These are phyloP conservation scores for Arachnomyces sp. DNA, from an alignment of 2,329 filamentous ascomycete species.

Conservation along the genomic window DNA sequence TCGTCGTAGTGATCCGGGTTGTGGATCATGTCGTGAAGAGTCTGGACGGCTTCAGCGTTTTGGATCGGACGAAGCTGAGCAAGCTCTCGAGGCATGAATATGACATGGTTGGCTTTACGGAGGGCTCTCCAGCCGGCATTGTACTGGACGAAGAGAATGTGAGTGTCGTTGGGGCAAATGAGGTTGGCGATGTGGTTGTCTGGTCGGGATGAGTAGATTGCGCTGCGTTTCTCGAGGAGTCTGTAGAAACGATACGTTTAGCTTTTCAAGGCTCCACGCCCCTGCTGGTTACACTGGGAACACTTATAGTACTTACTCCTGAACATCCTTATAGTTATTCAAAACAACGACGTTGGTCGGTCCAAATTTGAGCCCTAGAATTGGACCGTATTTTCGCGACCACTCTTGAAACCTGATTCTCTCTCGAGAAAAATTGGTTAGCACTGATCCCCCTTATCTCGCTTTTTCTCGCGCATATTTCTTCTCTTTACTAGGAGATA, in stretches of 20 bases:
- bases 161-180: background rate
- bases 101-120: conserved; percentile 3
- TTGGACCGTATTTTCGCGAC: conserved; percentile 45
- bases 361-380: conserved; percentile 47
- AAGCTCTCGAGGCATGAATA: conserved; percentile 6
- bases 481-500: too few species aligned
- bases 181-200: conserved; percentile 35
- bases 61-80: conserved; percentile 12
- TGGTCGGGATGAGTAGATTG: conserved; percentile 44
- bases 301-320: conserved; percentile 26
- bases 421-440: conserved; percentile 17
- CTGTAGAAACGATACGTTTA: background rate
- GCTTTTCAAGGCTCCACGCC: too few species aligned
- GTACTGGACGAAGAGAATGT: conserved; percentile 7
- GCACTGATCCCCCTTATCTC: conserved; percentile 34
- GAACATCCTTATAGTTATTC: conserved; percentile 38
- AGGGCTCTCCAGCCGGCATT: conserved; percentile 6
- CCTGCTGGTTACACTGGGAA: background rate
- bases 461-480: conserved; percentile 24
- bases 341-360: conserved; percentile 43
- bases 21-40: conserved; percentile 11
- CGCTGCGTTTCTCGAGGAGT: conserved; percentile 44
- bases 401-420: conserved; percentile 42
- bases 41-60: conserved; percentile 13
- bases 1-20: conserved; percentile 8